Conservation (phyloP, 192 early-diverging fungal species). For the Entomortierella lignicola region DNA sequence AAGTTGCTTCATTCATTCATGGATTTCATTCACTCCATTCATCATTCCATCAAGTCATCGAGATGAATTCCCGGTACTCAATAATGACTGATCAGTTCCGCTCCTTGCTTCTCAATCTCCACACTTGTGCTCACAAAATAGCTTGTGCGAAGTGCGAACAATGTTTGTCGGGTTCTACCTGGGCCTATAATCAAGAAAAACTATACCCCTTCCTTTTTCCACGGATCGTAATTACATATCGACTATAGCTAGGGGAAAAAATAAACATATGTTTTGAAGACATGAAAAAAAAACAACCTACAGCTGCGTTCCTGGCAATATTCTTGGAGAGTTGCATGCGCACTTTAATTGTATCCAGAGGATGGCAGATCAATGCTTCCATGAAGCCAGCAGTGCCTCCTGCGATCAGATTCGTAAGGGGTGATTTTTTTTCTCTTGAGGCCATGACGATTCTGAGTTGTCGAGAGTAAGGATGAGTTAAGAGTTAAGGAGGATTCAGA, state of each 20-base stretch:
- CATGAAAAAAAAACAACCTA: slow-evolving; percentile 41
- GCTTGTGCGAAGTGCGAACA: too few species aligned
- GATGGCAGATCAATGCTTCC: slow-evolving; percentile 92
- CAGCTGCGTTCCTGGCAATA: slow-evolving; percentile 62
- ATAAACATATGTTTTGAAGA: too few species aligned
- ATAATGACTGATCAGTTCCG: background rate
- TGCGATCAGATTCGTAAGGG: slow-evolving; percentile 85
- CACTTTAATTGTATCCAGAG: slow-evolving; percentile 97
- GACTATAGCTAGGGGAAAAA: too few species aligned
- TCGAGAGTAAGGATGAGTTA: background rate
- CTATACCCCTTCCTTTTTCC: too few species aligned
- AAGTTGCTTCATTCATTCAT: background rate
- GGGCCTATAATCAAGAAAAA: too few species aligned
- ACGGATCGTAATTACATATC: too few species aligned
- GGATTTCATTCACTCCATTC: background rate
- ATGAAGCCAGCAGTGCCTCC: slow-evolving; percentile 92
- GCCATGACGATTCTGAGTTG: slow-evolving; percentile 17
- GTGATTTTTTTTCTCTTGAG: slow-evolving; percentile 66
- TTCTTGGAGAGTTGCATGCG: slow-evolving; percentile 89
- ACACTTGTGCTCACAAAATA: too few species aligned
- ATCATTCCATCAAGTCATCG: background rate
- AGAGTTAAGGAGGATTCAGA: background rate
- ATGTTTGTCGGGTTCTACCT: background rate
- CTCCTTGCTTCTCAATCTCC: too few species aligned
- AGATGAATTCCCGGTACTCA: background rate